These are phyloP conservation scores for Sporothrix protearum DNA, from an alignment of 2,329 filamentous ascomycete genomes.

Conservation along the genomic window DNA sequence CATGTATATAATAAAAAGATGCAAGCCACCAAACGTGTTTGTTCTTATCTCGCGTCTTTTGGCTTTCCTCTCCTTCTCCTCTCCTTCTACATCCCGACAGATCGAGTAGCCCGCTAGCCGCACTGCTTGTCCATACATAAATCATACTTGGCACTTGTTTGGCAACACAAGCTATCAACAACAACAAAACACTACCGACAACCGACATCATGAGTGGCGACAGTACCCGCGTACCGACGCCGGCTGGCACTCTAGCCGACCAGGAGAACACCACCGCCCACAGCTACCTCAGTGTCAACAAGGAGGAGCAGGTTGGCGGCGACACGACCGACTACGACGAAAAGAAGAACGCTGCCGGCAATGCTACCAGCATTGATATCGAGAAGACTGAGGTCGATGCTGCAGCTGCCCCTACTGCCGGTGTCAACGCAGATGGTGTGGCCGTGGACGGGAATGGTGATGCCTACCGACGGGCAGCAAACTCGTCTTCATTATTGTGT, in stretches of 20 bases:
- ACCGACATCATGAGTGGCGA: neutral
- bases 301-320: neutral
- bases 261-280: neutral
- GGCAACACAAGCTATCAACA: neutral
- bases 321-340: constrained; percentile 18
- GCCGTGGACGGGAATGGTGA: constrained; percentile 25
- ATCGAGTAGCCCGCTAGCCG: neutral
- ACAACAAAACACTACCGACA: neutral
- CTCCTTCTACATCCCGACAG: neutral
- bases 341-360: constrained; percentile 17
- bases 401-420: neutral
- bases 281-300: neutral
- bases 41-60: neutral
- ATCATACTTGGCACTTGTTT: neutral
- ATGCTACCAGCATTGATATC: constrained; percentile 20
- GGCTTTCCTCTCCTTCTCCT: neutral
- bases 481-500: constrained; percentile 45
- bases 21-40: neutral
- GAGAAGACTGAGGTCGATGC: neutral
- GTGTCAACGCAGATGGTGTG: neutral
- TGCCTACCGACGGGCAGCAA: constrained; percentile 41
- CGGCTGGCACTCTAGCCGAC: neutral
- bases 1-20: neutral
- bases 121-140: neutral
- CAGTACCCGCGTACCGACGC: constrained; percentile 9